Conservation (phyloP, 2,329 filamentous ascomycete genomes). For the Chaetoscypha palmicola region DNA sequence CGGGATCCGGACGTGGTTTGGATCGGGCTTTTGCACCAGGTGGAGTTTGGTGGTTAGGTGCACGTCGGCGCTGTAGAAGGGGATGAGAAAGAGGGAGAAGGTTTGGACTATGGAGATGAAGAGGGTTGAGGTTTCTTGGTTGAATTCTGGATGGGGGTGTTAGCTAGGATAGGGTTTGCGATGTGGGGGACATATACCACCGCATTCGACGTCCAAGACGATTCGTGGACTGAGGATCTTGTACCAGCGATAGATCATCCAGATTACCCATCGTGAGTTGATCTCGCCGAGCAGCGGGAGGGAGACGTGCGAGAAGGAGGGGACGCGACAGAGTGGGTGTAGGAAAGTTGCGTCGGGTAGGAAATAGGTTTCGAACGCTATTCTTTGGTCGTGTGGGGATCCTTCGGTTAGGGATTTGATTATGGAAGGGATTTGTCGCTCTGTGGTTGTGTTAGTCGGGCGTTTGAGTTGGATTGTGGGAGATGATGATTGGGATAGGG, state of each 20-base stretch:
- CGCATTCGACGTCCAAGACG: conserved; percentile 56
- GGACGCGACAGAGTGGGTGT: conserved; percentile 72
- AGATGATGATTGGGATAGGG: too few species aligned
- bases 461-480: neutral
- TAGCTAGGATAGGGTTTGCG: neutral
- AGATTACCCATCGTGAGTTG: conserved; percentile 60
- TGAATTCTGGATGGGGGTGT: conserved; percentile 48
- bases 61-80: conserved; percentile 64
- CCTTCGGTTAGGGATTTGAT: conserved; percentile 65
- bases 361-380: conserved; percentile 66
- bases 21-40: conserved; percentile 40
- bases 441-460: neutral
- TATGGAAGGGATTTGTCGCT: conserved; percentile 53
- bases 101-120: conserved; percentile 69
- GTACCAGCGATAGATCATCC: conserved; percentile 74
- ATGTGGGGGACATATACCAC: conserved; percentile 32
- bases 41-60: conserved; percentile 61
- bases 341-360: conserved; percentile 63
- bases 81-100: conserved; percentile 71
- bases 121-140: conserved; percentile 56
- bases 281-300: conserved; percentile 38
- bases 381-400: conserved; percentile 55
- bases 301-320: conserved; percentile 39
- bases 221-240: conserved; percentile 74
- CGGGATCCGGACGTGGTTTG: too few species aligned